Base-by-base conservation (phyloP, 83 land plant genomes). In the Picea abies region DNA sequence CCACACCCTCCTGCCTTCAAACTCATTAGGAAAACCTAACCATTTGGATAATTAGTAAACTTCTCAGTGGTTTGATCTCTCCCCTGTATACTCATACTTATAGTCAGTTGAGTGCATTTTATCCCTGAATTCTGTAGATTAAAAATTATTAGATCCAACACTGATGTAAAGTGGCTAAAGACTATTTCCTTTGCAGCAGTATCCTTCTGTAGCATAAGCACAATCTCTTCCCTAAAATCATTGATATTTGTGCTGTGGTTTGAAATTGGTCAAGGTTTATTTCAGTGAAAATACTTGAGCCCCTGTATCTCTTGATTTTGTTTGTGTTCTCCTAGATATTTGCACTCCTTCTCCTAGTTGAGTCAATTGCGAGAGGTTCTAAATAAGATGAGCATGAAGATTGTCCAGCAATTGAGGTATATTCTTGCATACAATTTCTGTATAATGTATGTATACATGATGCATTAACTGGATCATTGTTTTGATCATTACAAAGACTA, bases 151-250 rank as follows among this genome's bases (percentile, higher is more conserved):
- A 96, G 83, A 79, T 94, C 98, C 89, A 96, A 85, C 79, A 94
- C 93, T 32, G 97, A 96, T 17, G 97, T 94, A 86, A 93, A 96
- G 70, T 96, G 98, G 89, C 98, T 96, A 80, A 96, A 96, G 20
- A 94, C 93, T 61, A 94, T 92, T 71, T 88, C 97, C 85, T 96
- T 96, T 32, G 97, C 98, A 70, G 97, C 90, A 76, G 90, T 88
- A 89, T 96, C 98, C 80, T 84, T 86, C 80, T 92, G 90, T 78
- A 93, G 80, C 98, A 96, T 96, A 63, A 75, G 80, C 84, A 89
- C 86, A 80, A 94, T 91, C 86, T 94, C 97, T 82, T 96, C 98
- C 72, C 88, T 90, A 90, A 96, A 81, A 71, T 96, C 97, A 75
- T 96, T 97, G 69, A 96, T 96, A 80, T 96, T 96, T 60, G 97